Conservation (phyloP, 2,329 filamentous ascomycete species). For the Venturia effusa region DNA sequence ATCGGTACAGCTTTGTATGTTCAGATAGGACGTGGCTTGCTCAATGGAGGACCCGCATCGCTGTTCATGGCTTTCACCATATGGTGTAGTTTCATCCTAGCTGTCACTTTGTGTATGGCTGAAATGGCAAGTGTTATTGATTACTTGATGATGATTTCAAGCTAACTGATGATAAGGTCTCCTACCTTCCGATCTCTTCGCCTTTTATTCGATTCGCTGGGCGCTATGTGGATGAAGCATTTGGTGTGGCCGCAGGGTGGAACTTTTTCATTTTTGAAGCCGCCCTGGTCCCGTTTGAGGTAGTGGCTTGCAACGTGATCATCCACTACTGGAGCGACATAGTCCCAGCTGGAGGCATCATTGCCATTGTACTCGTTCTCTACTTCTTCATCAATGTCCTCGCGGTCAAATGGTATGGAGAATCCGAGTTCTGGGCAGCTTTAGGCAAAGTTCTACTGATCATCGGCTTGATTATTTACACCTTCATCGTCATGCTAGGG, state of each 20-base stretch:
- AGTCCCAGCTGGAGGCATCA: constrained; percentile 49
- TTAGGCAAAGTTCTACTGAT: constrained; percentile 63
- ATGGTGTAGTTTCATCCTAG: constrained; percentile 33
- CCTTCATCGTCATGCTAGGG: constrained; percentile 74
- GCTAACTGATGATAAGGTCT: constrained; percentile 21
- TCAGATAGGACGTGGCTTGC: constrained; percentile 33
- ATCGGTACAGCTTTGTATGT: constrained; percentile 39
- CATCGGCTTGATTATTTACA: constrained; percentile 61
- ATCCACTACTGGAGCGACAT: constrained; percentile 39
- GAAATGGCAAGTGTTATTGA: constrained; percentile 56
- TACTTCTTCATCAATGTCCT: constrained; percentile 37
- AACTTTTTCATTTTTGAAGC: constrained; percentile 66
- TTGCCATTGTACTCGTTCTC: constrained; percentile 46
- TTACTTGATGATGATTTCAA: neutral
- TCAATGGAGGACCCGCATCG: constrained; percentile 36
- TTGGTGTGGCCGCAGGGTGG: constrained; percentile 62
- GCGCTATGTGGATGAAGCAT: constrained; percentile 63
- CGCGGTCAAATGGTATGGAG: constrained; percentile 35
- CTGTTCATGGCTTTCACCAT: constrained; percentile 36
- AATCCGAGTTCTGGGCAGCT: constrained; percentile 56
- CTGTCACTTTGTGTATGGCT: constrained; percentile 42
- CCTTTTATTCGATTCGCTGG: constrained; percentile 71
- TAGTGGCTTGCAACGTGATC: constrained; percentile 39
- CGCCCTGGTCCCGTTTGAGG: constrained; percentile 55
- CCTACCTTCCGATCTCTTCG: constrained; percentile 64